phyloP scores from a whole-genome alignment of 768 basidiomycete species.

The Boletus patriciae region DNA sequence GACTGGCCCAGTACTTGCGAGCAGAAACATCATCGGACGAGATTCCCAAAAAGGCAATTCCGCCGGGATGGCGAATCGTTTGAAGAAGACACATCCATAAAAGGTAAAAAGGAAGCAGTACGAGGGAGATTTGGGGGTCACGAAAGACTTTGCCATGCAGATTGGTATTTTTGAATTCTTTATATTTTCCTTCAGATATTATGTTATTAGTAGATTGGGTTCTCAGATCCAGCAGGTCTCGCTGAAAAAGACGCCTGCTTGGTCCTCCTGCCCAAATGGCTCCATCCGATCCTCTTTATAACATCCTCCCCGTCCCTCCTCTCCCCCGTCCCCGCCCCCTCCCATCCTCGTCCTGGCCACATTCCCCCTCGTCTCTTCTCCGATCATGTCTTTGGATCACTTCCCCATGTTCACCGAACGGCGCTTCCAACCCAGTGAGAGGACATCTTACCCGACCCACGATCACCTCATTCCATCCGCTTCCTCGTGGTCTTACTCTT shows the following conservation, averaged over 20 bases:
- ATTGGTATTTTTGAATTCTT: neutral
- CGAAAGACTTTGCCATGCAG: neutral
- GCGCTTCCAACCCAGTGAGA: slow-evolving; percentile 32
- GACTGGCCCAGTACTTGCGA: neutral
- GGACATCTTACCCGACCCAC: slow-evolving; percentile 22
- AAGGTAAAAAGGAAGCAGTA: slow-evolving; percentile 13
- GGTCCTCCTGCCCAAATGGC: slow-evolving; percentile 13
- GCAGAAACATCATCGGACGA: neutral
- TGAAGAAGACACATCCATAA: slow-evolving; percentile 16
- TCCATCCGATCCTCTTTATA: slow-evolving; percentile 35
- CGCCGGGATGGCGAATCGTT: slow-evolving; percentile 18
- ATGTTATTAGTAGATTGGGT: slow-evolving; percentile 20
- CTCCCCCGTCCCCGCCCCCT: slow-evolving; percentile 10
- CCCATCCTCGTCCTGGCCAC: slow-evolving; percentile 1
- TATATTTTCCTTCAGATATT: neutral
- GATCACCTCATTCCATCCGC: slow-evolving; percentile 23
- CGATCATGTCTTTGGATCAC: slow-evolving; percentile 35
- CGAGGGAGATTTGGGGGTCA: slow-evolving; percentile 13
- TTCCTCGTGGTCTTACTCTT: slow-evolving; percentile 28
- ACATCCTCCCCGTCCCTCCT: slow-evolving; percentile 18
- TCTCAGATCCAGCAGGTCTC: slow-evolving; percentile 19
- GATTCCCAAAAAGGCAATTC: slow-evolving; percentile 2
- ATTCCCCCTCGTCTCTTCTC: neutral
- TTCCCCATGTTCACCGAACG: slow-evolving; percentile 33
- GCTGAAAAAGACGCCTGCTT: neutral